Evolutionary conservation across 163 green algal species (phyloP), one percentile per base, ranked within the genome.

Genomic region (Coccomyxa subellipsoidea): DNA sequence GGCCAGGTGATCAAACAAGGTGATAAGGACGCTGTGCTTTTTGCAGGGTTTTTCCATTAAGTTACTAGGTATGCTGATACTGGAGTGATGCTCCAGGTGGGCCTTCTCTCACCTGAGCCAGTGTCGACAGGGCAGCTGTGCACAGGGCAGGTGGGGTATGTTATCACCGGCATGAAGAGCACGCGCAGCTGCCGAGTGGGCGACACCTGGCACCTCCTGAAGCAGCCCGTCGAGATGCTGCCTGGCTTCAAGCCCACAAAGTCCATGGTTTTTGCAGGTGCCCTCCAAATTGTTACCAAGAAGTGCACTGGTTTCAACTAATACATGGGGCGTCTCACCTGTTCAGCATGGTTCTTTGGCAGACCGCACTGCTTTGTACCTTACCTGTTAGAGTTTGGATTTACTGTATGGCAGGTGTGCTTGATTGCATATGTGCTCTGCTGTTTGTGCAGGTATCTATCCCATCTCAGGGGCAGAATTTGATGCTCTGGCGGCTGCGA

Each of bases 141-240:
- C 25, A 96, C 94, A 0, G 95, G 94, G 0, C 95, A 98, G 86
- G 95, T 98, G 69, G 95, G 95, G 27, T 98, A 98, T 84, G 81
- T 98, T 73, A 93, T 98, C 69, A 90, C 90, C 0, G 95, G 95
- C 69, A 95, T 98, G 84, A 95, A 95, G 83, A 92, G 89, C 73
- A 94, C 91, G 0, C 83, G 90, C n/a, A 87, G 92, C 9, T 93
- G 92, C 3, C 83, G 91, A 2, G 90, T 98, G 59, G 95, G 94
- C 25, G 94, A 98, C 91, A 98, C 94, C 29, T 92, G 92, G 89
- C 90, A 95, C 81, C 76, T 84, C 23, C 54, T 81, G 37, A 87
- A 84, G 59, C 72, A 81, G 10, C 80, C 81, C 32, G 89, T 94
- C 29, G 47, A 82, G 31, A 23, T 84, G 0, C 87, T 98, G 78